Conservation (phyloP, 148 eudicot genomes). For the Limonium bicolor region DNA sequence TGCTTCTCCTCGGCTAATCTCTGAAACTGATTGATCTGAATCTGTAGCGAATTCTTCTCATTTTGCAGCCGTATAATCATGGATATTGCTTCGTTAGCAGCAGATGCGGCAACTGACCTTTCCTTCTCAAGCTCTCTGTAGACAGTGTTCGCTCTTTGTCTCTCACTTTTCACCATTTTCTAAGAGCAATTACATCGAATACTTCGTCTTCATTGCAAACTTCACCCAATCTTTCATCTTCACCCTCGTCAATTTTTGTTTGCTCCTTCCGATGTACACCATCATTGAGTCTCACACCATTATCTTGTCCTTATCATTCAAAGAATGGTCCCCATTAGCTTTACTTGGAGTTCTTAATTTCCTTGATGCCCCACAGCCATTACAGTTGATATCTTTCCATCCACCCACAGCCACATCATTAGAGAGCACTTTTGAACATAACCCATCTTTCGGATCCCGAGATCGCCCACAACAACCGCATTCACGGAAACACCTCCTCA, state of each 20-base stretch:
- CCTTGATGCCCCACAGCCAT: constrained; percentile 6
- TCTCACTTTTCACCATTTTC: constrained; percentile 50
- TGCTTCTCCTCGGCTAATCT: constrained; percentile 60
- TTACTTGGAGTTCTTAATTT: constrained; percentile 7
- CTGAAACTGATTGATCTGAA: constrained; percentile 41
- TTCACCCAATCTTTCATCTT: constrained; percentile 16
- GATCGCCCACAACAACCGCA: constrained; percentile 28
- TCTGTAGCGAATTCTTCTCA: constrained; percentile 51
- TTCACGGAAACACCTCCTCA: constrained; percentile 3
- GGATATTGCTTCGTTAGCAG: constrained; percentile 86
- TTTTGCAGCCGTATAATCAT: constrained; percentile 76
- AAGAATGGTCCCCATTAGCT: constrained; percentile 18
- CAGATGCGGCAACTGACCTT: constrained; percentile 51
- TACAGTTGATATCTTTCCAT: too few relatives aligned
- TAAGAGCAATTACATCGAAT: constrained; percentile 34
- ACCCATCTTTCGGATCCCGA: constrained; percentile 13
- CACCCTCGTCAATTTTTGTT: constrained; percentile 11
- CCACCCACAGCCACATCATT: constrained; percentile 8
- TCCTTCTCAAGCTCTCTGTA: constrained; percentile 59
- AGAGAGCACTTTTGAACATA: constrained; percentile 9
- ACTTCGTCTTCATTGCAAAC: constrained; percentile 29
- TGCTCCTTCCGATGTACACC: constrained; percentile 5
- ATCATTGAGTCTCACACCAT: constrained; percentile 4
- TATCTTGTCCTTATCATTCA: constrained; percentile 18
- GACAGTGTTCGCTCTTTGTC: constrained; percentile 26